phyloP scores from a whole-genome alignment of 306 rosid genomes.

The Medicago arabica region DNA sequence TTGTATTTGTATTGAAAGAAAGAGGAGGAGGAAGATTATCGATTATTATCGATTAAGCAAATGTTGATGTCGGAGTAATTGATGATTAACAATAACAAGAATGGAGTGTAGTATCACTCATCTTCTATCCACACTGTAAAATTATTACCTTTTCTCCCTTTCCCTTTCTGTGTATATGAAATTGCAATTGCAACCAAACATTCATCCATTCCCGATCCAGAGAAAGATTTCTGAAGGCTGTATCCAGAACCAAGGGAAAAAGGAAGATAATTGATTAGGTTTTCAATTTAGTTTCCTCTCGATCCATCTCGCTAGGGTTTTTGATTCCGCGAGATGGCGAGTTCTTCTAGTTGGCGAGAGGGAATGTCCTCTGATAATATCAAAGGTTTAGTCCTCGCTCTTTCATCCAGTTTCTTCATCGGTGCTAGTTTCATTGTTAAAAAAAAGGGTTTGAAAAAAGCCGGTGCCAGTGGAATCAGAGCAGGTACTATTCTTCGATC shows the following conservation, averaged over 20 bases:
- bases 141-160: background rate
- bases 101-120: conserved; percentile 43
- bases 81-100: conserved; percentile 30
- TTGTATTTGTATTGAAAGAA: too few species aligned
- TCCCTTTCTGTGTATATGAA: conserved; percentile 13
- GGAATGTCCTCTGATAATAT: conserved; percentile 88
- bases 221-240: conserved; percentile 45
- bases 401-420: conserved; percentile 85
- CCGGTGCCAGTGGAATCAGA: conserved; percentile 87
- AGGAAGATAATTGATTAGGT: too few species aligned
- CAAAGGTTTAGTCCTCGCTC: conserved; percentile 77
- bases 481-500: conserved; percentile 61
- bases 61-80: background rate
- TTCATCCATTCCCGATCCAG: conserved; percentile 36
- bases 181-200: conserved; percentile 12
- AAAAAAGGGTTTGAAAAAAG: conserved; percentile 89
- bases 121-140: conserved; percentile 44
- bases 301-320: conserved; percentile 48
- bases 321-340: conserved; percentile 41
- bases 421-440: conserved; percentile 93
- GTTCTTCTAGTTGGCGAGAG: conserved; percentile 62
- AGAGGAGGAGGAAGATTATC: too few species aligned
- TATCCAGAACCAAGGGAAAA: conserved; percentile 28
- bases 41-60: background rate
- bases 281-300: too few species aligned